Percentiles rank a stretch among this genome's conserved stretches.
These are phyloP conservation scores for Neurospora sp. DNA, from an alignment of 495 filamentous ascomycete genomes.

Conservation along the genomic window DNA sequence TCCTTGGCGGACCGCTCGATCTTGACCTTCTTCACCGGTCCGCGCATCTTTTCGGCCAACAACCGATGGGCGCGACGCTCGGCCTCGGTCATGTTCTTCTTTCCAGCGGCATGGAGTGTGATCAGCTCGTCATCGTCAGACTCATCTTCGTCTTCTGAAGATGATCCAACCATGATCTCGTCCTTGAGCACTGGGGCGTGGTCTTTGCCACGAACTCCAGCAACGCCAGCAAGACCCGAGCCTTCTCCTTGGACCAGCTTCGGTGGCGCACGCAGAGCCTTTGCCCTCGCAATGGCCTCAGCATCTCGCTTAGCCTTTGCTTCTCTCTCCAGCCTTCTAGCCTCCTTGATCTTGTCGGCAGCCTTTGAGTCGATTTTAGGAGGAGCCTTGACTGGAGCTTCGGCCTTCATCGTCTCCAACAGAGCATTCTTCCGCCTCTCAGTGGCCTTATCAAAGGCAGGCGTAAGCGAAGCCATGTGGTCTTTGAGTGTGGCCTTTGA, in stretches of 20 bases:
- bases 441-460: slow-evolving; percentile 26
- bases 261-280: slow-evolving; percentile 45
- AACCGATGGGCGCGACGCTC: slow-evolving; percentile 41
- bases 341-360: slow-evolving; percentile 50
- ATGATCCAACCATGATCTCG: slow-evolving; percentile 86
- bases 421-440: slow-evolving; percentile 27
- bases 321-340: slow-evolving; percentile 59
- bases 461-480: slow-evolving; percentile 25
- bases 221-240: slow-evolving; percentile 62
- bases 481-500: slow-evolving; percentile 35
- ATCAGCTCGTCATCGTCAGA: slow-evolving; percentile 40
- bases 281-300: slow-evolving; percentile 54
- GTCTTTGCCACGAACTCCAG: slow-evolving; percentile 70
- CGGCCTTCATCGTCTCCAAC: slow-evolving; percentile 5
- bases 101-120: slow-evolving; percentile 33
- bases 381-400: slow-evolving; percentile 9
- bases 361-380: slow-evolving; percentile 19
- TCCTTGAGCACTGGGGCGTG: slow-evolving; percentile 47
- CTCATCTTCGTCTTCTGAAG: slow-evolving; percentile 61
- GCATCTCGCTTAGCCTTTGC: slow-evolving; percentile 63
- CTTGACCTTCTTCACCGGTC: slow-evolving; percentile 72
- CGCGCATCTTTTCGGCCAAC: slow-evolving; percentile 34
- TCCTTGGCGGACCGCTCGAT: slow-evolving; percentile 72
- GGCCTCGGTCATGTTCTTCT: slow-evolving; percentile 37
- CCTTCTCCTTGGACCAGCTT: slow-evolving; percentile 60